phyloP scores from a whole-genome alignment of 2,329 filamentous ascomycete species.

The Chalaropsis ovoidea region DNA sequence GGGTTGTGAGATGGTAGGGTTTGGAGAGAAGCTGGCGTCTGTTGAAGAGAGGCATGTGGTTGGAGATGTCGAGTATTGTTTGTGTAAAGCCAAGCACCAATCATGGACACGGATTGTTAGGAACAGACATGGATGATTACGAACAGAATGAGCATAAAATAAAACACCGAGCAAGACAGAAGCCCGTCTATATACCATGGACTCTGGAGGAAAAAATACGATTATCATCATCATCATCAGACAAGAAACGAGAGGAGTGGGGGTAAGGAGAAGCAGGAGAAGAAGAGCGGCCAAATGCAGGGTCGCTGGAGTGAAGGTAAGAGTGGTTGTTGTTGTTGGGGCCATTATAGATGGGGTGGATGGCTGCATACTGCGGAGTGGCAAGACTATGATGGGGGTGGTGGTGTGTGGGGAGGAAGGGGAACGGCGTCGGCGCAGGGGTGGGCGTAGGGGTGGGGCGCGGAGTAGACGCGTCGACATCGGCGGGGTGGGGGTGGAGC shows the following conservation, averaged over 20 bases:
- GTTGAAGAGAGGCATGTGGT: too few relatives aligned
- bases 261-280: neutral
- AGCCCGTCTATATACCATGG: neutral
- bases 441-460: neutral
- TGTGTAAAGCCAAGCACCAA: too few relatives aligned
- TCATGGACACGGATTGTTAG: too few relatives aligned
- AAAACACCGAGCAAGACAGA: neutral
- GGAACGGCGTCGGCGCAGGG: neutral
- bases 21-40: too few relatives aligned
- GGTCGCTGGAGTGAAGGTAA: neutral
- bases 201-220: neutral
- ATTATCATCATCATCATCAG: constrained; percentile 11
- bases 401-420: neutral
- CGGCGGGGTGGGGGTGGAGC: neutral
- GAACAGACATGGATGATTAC: neutral
- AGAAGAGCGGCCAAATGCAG: neutral
- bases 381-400: neutral
- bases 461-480: neutral
- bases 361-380: neutral
- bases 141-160: neutral
- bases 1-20: too few relatives aligned
- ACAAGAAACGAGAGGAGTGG: neutral
- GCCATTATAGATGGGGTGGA: neutral
- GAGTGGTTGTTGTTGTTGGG: neutral
- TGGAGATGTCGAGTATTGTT: too few relatives aligned